Evolutionary conservation across 2,329 filamentous ascomycete species (phyloP), one percentile per base, ranked within the genome.

Genomic region (Phaeosphaeriaceae sp.): DNA sequence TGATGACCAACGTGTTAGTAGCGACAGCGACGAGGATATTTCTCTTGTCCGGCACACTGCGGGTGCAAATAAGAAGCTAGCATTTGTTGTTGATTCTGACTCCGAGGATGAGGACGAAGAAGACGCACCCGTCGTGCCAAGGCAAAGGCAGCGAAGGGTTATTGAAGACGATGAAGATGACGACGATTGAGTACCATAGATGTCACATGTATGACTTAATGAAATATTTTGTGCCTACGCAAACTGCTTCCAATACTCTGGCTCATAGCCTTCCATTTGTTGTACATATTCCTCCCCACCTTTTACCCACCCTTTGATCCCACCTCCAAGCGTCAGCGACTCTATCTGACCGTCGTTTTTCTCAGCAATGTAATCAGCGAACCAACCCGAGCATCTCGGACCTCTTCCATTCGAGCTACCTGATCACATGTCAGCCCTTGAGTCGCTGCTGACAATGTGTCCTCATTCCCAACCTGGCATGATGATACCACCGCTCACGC

Each of bases 251-350:
- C 79, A 82, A 58, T 80, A 77, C 45, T 76, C 71, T 47, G 73
- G 65, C 46, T 77, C 69, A 56, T 74, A 81, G 22, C 77, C 77
- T 60, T 81, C 78, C 69, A 81, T 75, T 10, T 76, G 66, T 53
- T 71, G 57, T 36, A 69, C 78, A 60, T 72, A 82, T 31, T 69
- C 56, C 17, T 69, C 68, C 17, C 79, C 80, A 21, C 67, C 75
- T 56, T 78, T 80, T 9, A 82, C 78, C 79, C 79, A 81, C 0
- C 78, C 79, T 60, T 81, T 81, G 55, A 81, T 75, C 17, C 80
- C 80, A 17, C 78, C 79, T 56, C 74, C 77, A 19, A 82, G 66
- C 9, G 79, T 79, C 61, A 79, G 65, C 2, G 80, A 76, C 51
- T 78, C 73, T 60, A 82, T 77, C 13, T 79, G 64, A 33, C 68